A percentile compares a stretch with the other conserved stretches of the same genome.
phyloP scores from a whole-genome alignment of 371 early-diverging fungal genomes.

The Capillidium heterosporum region DNA sequence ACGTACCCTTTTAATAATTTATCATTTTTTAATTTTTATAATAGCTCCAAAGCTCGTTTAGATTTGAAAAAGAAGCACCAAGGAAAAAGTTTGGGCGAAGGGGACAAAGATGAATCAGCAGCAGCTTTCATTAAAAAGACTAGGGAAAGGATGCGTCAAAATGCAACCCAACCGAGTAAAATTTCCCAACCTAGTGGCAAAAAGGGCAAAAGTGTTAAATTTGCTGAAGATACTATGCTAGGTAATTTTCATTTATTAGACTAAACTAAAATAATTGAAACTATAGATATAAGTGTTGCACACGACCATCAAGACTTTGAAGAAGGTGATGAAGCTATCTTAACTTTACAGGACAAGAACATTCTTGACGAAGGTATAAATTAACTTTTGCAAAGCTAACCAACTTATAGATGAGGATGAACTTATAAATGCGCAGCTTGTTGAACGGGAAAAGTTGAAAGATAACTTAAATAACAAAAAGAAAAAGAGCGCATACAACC shows the following conservation, averaged over 20 bases:
- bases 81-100: constrained; percentile 58
- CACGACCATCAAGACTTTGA: constrained; percentile 52
- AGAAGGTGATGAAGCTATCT: constrained; percentile 56
- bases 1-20: not conserved
- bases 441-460: constrained; percentile 39
- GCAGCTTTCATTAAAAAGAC: constrained; percentile 20
- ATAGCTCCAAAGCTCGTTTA: constrained; percentile 33
- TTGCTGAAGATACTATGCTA: constrained; percentile 8
- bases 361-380: constrained; percentile 37
- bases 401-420: constrained; percentile 44
- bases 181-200: not conserved
- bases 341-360: constrained; percentile 71
- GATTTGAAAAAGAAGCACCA: constrained; percentile 31
- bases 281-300: constrained; percentile 50
- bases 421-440: constrained; percentile 44
- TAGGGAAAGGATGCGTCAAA: constrained; percentile 28
- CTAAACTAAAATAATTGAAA: no score
- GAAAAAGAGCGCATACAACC: constrained; percentile 34
- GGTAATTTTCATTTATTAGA: constrained; percentile 11
- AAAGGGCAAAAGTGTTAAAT: not conserved
- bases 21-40: not conserved
- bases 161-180: constrained; percentile 17
- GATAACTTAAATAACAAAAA: constrained; percentile 61
- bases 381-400: not conserved
- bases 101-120: constrained; percentile 46